A percentile compares a stretch with the other conserved stretches of the same genome.
Evolutionary conservation across 805 yeast genomes (phyloP).

Genomic region (Alloascoidea hylecoeti): DNA sequence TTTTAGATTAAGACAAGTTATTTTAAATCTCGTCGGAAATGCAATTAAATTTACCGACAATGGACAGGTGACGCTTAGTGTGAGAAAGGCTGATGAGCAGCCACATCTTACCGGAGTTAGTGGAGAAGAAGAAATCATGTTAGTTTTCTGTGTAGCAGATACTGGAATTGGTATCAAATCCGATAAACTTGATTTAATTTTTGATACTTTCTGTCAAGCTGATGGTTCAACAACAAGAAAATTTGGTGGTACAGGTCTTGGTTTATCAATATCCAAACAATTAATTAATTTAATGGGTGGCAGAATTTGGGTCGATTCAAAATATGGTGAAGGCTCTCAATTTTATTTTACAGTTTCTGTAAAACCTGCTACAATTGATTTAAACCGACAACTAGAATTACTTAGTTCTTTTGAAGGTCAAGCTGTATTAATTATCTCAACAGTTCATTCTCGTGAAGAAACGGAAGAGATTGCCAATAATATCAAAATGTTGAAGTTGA

Average conservation of each 20-base stretch:
- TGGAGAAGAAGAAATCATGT: constrained; percentile 29
- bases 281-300: constrained; percentile 88
- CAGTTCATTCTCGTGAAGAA: constrained; percentile 39
- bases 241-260: constrained; percentile 89
- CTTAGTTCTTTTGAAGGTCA: constrained; percentile 62
- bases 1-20: constrained; percentile 77
- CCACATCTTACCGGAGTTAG: constrained; percentile 10
- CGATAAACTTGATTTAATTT: constrained; percentile 73
- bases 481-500: constrained; percentile 39
- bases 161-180: constrained; percentile 85
- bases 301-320: constrained; percentile 81
- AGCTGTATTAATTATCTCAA: constrained; percentile 55
- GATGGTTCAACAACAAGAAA: constrained; percentile 89
- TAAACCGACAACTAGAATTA: constrained; percentile 51
- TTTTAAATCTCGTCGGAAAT: constrained; percentile 75
- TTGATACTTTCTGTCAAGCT: constrained; percentile 86
- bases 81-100: constrained; percentile 35
- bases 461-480: constrained; percentile 34
- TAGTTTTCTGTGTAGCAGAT: constrained; percentile 80
- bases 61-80: constrained; percentile 71
- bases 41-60: constrained; percentile 78
- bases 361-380: constrained; percentile 50
- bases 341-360: constrained; percentile 73
- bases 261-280: constrained; percentile 77
- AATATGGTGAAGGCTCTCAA: constrained; percentile 69